A percentile compares a stretch with the other conserved stretches of the same genome.
Conservation (phyloP, 495 filamentous ascomycete genomes). For the Apodospora peruviana region DNA sequence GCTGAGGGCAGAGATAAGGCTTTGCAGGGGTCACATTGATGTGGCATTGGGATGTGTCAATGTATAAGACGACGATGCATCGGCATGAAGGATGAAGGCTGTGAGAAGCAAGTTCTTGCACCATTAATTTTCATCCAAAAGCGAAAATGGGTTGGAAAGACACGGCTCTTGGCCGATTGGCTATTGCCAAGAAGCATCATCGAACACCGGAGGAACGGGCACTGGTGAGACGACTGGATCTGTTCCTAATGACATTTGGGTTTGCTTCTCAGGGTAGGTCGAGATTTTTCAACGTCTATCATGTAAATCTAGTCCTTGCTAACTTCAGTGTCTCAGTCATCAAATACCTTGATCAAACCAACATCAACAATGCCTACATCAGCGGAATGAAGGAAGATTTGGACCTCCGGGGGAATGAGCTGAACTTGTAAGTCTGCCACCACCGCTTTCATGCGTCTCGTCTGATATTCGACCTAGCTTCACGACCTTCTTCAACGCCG, state of each 20-base stretch:
- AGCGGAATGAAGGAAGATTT: slow-evolving; percentile 44
- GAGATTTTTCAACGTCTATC: neutral
- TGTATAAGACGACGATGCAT: neutral
- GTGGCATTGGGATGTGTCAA: neutral
- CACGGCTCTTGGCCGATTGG: neutral
- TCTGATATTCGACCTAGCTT: slow-evolving; percentile 34
- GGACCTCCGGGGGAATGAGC: slow-evolving; percentile 31
- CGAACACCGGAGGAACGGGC: neutral
- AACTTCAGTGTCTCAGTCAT: neutral
- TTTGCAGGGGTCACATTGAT: neutral
- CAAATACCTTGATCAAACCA: slow-evolving; percentile 32
- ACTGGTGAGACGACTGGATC: neutral
- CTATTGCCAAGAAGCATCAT: neutral
- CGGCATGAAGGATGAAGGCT: neutral
- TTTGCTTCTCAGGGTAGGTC: neutral
- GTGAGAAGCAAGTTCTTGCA: too few species aligned
- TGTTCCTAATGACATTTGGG: neutral
- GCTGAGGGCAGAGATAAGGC: too few species aligned
- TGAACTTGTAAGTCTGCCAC: slow-evolving; percentile 23
- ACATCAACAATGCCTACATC: slow-evolving; percentile 39
- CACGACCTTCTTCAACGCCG: slow-evolving; percentile 46
- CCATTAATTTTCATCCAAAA: neutral
- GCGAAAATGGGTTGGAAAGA: neutral
- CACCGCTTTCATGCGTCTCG: neutral
- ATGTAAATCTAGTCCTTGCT: neutral